These are phyloP conservation scores for Carex arenaria DNA, from an alignment of 202 grass and related monocot genomes.

Conservation along the genomic window DNA sequence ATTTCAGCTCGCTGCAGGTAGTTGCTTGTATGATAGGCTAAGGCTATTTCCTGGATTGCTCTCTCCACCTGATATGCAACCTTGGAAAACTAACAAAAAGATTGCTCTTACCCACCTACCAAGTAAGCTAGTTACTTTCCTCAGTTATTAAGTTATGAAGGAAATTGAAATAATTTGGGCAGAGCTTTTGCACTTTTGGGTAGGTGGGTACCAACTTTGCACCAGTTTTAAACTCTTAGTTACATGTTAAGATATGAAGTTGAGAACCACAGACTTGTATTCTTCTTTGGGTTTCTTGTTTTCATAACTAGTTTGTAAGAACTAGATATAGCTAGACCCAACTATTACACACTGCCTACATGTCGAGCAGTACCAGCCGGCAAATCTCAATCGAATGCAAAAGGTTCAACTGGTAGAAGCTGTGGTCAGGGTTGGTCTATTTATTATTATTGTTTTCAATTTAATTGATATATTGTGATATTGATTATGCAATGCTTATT, in stretches of 20 bases:
- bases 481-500: constrained; percentile 14
- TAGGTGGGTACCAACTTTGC: neutral
- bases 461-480: neutral
- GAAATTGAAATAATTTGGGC: neutral
- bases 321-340: neutral
- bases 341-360: neutral
- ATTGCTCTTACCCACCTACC: constrained; percentile 40
- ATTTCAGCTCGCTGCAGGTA: constrained; percentile 75
- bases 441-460: neutral
- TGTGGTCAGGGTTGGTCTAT: neutral
- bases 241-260: neutral
- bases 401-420: neutral
- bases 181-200: neutral
- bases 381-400: neutral
- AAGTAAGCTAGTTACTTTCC: constrained; percentile 48
- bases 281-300: neutral
- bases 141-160: neutral
- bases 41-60: constrained; percentile 80
- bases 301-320: neutral
- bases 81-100: constrained; percentile 47
- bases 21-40: constrained; percentile 74
- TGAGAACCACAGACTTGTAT: neutral
- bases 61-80: constrained; percentile 22
- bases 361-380: neutral
- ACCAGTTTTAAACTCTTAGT: neutral